Base-by-base conservation (phyloP, 805 yeast genomes). In the Yamadazyma sp. region DNA sequence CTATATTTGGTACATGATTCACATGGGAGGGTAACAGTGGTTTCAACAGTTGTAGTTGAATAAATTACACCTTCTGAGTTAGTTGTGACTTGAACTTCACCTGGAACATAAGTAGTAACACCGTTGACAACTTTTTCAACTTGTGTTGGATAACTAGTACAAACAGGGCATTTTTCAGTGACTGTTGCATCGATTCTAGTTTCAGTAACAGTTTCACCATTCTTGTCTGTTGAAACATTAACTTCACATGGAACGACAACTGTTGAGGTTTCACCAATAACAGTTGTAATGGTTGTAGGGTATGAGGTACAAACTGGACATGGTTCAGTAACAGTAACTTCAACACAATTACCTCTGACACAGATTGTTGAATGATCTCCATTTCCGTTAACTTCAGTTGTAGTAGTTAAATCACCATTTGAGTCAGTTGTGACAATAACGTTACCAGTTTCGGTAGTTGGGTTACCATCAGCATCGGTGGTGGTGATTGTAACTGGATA, bases 61-160 rank as follows among this genome's bases (percentile, higher is more conserved):
- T 16, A 28, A 13, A 23, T 12, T 12, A 15, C 41, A 20, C 22
- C 7, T 12, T 17, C 33, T 14, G 19, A 11, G 16, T 31, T 30
- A 7, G 40, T 36, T 10, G 36, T 27, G 9, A 20, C 22, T 7
- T 7, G 7, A 7, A 28, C 31, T 5, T 17, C 35, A 25, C 30
- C 22, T 8, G 16, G 40, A 22, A 47, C 69, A 62, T 32, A 38
- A 43, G 49, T 56, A 28, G 39, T 54, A 50, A 11, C 50, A 42
- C 43, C 68, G 60, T 18, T 63, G 55, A 27, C 66, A 58, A 57
- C 47, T 33, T 63, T 59, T 24, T 57, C 44, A 27, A 57, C 55
- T 22, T 62, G 56, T 31, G 61, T 55, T n/a, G 42, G 31, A 23
- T 31, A 8, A n/a, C 15, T 19, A 39, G 23, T 21, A 8, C 10